Base-by-base conservation (phyloP, 2,329 filamentous ascomycete species). In the Aspergillus hiratsukae region DNA sequence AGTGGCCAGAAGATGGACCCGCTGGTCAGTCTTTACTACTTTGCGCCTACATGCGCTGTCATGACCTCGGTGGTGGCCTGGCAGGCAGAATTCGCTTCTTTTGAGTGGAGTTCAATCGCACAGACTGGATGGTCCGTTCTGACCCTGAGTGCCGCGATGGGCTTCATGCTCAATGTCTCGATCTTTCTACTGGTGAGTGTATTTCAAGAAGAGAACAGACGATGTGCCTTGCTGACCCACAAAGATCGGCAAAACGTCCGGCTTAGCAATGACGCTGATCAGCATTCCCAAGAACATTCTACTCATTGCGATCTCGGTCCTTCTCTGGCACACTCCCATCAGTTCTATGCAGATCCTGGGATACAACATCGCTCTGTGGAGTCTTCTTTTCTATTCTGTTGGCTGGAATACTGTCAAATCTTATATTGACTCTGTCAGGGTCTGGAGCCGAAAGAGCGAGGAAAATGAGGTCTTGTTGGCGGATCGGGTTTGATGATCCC, bases 1-100 rank as follows among this genome's bases (percentile, higher is more conserved):
- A 81, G 87, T 48, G 88, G 89, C 67, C 85, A 88, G 75, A 89
- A 88, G 76, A 93, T 94, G 89, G 88, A 92, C 67, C 89, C 90
- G 14, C 80, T 94, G 11, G 89, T 93, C 59, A 89, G 87, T 27
- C 81, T 94, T n/a, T 94, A 93, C 79, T 94, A 94, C 78, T 92
- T 89, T 68, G 90, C 90, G 0, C 90, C 90, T 1, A 86, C 90
- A 45, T 93, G 89, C 74, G 87, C 88, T 29, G 70, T 86, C 64
- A 90, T 90, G 84, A 93, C 93, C 74, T 76, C 86, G 37, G 61
- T 88, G 31, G 83, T 90, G 27, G 83, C 87, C 53, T 70, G 88
- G 55, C 75, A 86, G 56, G 78, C 82, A 6, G 89, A 93, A 74
- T 90, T 60, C 76, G 81, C 64, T 77, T 80, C 56, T 76, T 88